Base-by-base conservation (phyloP, 2,329 filamentous ascomycete genomes). In the Ophiostoma piceae region DNA sequence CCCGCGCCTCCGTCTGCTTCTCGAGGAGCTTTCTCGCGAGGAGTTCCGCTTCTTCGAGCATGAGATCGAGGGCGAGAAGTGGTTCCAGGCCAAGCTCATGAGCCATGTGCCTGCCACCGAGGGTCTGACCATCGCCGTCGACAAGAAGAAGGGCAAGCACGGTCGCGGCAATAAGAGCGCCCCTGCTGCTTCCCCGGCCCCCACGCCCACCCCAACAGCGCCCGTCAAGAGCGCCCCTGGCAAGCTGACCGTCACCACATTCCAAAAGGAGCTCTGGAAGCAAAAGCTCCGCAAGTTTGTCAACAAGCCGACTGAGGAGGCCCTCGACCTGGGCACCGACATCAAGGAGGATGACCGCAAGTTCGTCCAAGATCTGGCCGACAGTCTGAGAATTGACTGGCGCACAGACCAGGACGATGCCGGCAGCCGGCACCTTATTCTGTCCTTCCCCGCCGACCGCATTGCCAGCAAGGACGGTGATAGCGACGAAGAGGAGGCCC, bases 11-110 rank as follows among this genome's bases (percentile, higher is more conserved):
- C 87, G 87, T 68, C 81, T 91, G 67, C 85, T 99, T 65, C 82
- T 99, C 64, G 88, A 93, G 41, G 92, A 96, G 77, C 83, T 99
- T 70, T 90, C 91, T 69, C 90, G 94, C 77, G 92, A 96, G 70
- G 95, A 99, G 79, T 90, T 91, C 77, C 87, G 91, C n/a, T 92
- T 95, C 76, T 99, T 99, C 75, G 94, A 99, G 79, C 85, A 89
- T 57, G 96, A 98, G 76, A 89, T 93, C 73, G 85, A 92, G 7
- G 93, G 98, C 79, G 90, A 92, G 67, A 90, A 89, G 76, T 99
- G 95, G 95, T 91, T 97, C 76, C 92, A 90, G 76, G 89, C 92
- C 54, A 98, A 97, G 81, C 88, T 90, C 74, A 84, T 89, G 78
- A 73, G 71, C 69, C 74, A 74, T 67, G 70, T 68, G 16, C 88